Evolutionary conservation across 169 alveolate species (phyloP).

Genomic region (Plasmodium inui): DNA sequence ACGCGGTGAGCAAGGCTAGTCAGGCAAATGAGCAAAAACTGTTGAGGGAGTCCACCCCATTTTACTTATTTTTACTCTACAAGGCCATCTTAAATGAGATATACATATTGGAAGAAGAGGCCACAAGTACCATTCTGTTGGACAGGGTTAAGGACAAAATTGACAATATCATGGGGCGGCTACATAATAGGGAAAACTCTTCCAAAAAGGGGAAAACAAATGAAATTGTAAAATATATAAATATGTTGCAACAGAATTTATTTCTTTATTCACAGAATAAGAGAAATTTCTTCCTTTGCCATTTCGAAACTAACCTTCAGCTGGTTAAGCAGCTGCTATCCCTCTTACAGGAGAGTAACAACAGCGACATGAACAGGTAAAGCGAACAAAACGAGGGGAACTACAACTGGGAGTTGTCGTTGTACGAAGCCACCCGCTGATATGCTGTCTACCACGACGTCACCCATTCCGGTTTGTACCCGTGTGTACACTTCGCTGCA

Average conservation of each 20-base stretch:
- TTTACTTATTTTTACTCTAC: constrained; percentile 43
- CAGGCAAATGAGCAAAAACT: not conserved
- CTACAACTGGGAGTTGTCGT: not conserved
- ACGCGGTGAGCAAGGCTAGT: not conserved
- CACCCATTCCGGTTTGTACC: not conserved
- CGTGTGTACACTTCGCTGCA: not conserved
- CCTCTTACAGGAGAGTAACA: constrained; percentile 40
- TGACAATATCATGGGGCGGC: not conserved
- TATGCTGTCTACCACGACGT: not conserved
- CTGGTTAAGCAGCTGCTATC: constrained; percentile 28
- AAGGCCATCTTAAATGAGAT: constrained; percentile 35
- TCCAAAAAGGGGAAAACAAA: constrained; percentile 52
- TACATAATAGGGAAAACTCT: constrained; percentile 9
- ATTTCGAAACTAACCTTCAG: constrained; percentile 24
- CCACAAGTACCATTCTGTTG: not conserved
- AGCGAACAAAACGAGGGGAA: not conserved
- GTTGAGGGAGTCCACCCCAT: constrained; percentile 10
- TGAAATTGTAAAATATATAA: constrained; percentile 58
- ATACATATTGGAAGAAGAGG: constrained; percentile 22
- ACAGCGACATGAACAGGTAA: constrained; percentile 65
- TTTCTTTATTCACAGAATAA: constrained; percentile 31
- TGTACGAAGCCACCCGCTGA: not conserved
- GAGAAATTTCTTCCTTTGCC: constrained; percentile 6
- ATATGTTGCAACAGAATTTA: constrained; percentile 61
- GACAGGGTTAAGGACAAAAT: constrained; percentile 25